phyloP scores from a whole-genome alignment of 2,329 filamentous ascomycete species.

The Cercospora citrullina region DNA sequence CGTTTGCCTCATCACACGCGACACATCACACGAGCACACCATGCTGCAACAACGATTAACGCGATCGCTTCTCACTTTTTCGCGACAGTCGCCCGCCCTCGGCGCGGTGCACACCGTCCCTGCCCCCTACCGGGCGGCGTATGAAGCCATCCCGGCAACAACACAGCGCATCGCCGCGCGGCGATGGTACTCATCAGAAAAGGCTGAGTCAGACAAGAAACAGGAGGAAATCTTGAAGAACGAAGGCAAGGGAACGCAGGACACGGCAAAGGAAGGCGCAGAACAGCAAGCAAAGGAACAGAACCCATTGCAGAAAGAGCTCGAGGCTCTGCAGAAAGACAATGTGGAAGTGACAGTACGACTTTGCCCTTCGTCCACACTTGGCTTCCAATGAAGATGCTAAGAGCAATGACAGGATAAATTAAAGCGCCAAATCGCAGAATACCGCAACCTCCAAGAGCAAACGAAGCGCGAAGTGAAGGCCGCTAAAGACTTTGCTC shows the following conservation, averaged over 20 bases:
- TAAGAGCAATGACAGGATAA: constrained; percentile 66
- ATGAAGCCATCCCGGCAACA: constrained; percentile 32
- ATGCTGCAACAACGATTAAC: constrained; percentile 56
- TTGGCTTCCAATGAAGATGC: not conserved
- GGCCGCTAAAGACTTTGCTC: constrained; percentile 84
- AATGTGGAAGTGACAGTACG: constrained; percentile 80
- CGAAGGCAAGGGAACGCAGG: constrained; percentile 39
- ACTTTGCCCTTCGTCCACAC: not conserved
- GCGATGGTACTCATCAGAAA: constrained; percentile 46
- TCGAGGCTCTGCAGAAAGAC: constrained; percentile 72
- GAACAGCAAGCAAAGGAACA: constrained; percentile 48
- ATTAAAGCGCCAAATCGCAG: constrained; percentile 88
- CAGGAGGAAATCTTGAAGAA: constrained; percentile 42
- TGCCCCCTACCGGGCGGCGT: constrained; percentile 28
- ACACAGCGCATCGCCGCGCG: constrained; percentile 37
- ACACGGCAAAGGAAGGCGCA: constrained; percentile 34
- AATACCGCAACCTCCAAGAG: constrained; percentile 97
- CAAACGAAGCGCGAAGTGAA: constrained; percentile 89
- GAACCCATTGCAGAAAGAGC: constrained; percentile 59
- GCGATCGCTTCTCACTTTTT: constrained; percentile 47
- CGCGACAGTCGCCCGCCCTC: constrained; percentile 28
- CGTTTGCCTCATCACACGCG: constrained; percentile 8
- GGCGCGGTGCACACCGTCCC: constrained; percentile 34
- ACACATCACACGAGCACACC: constrained; percentile 16
- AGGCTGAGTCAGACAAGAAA: constrained; percentile 46